These are phyloP conservation scores for Starmerella gropengiesseri DNA, from an alignment of 805 yeast species.

Conservation along the genomic window DNA sequence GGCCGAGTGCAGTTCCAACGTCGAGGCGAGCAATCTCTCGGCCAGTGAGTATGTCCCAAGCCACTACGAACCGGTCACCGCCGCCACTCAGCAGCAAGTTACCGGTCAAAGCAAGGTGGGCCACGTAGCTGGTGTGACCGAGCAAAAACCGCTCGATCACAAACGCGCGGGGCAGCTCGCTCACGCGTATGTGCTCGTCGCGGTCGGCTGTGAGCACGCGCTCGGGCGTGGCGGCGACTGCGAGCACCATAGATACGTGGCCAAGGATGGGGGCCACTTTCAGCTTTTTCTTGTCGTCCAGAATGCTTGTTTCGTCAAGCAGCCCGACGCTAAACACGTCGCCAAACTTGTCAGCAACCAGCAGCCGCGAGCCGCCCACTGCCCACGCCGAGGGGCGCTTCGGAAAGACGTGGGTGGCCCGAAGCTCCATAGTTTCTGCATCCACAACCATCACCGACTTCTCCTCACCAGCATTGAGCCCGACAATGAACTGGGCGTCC, in stretches of 20 bases:
- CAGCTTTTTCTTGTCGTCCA: constrained; percentile 25
- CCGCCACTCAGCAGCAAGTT: constrained; percentile 69
- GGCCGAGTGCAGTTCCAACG: constrained; percentile 34
- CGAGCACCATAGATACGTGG: constrained; percentile 95
- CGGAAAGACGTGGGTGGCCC: constrained; percentile 69
- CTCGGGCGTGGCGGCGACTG: constrained; percentile 35
- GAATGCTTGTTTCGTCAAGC: constrained; percentile 32
- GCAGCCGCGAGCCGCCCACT: constrained; percentile 37
- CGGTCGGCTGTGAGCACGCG: constrained; percentile 74
- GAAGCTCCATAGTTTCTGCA: constrained; percentile 35
- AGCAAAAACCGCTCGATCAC: constrained; percentile 74
- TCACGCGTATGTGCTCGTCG: constrained; percentile 87
- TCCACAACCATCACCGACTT: constrained; percentile 61
- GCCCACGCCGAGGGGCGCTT: constrained; percentile 81
- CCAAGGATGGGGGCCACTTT: constrained; percentile 66
- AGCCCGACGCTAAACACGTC: constrained; percentile 60
- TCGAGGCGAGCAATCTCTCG: constrained; percentile 41
- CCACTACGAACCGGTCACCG: constrained; percentile 64
- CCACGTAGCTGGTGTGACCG: constrained; percentile 77
- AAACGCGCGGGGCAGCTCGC: constrained; percentile 66
- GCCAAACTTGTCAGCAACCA: constrained; percentile 91
- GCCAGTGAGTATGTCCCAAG: constrained; percentile 71
- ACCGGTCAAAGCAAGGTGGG: constrained; percentile 51
- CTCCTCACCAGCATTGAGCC: constrained; percentile 63
- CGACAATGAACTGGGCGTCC: constrained; percentile 46